Evolutionary conservation across 768 basidiomycete species (phyloP).

Genomic region (Kwoniella heveanensis): DNA sequence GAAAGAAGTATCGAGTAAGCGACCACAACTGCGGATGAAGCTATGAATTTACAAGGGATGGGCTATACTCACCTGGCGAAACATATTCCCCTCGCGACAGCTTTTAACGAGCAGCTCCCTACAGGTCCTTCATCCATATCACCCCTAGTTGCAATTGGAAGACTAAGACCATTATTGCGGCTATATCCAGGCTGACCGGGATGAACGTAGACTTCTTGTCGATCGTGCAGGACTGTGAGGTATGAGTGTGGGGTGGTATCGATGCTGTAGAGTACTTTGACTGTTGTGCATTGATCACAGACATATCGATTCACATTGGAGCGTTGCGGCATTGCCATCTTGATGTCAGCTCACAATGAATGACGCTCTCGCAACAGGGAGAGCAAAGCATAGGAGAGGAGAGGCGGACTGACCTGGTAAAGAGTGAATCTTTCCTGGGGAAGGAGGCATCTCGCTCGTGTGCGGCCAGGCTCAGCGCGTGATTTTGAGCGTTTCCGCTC

Average conservation of each 20-base stretch:
- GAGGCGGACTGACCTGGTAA: constrained; percentile 37
- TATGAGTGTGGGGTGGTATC: constrained; percentile 42
- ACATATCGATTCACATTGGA: too few relatives aligned
- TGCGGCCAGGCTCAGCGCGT: too few relatives aligned
- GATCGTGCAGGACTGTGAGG: constrained; percentile 39
- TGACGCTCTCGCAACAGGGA: neutral
- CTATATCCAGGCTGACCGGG: constrained; percentile 19
- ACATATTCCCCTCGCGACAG: constrained; percentile 44
- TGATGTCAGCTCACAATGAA: neutral
- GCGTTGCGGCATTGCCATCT: too few relatives aligned
- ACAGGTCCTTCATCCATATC: constrained; percentile 15
- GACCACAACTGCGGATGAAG: neutral
- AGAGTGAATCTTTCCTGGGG: constrained; percentile 47
- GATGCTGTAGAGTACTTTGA: constrained; percentile 48
- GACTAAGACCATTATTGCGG: neutral
- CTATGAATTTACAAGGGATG: neutral
- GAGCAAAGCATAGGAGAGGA: neutral
- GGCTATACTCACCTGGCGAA: constrained; percentile 39
- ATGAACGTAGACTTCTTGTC: constrained; percentile 47
- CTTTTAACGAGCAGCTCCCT: constrained; percentile 43
- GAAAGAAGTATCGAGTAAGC: too few relatives aligned
- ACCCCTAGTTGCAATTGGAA: neutral
- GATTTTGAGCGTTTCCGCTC: too few relatives aligned
- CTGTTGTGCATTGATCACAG: constrained; percentile 19
- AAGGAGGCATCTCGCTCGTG: constrained; percentile 36